Evolutionary conservation across 2,329 filamentous ascomycete genomes (phyloP).

Genomic region (Ceratocystis cacaofunesta): DNA sequence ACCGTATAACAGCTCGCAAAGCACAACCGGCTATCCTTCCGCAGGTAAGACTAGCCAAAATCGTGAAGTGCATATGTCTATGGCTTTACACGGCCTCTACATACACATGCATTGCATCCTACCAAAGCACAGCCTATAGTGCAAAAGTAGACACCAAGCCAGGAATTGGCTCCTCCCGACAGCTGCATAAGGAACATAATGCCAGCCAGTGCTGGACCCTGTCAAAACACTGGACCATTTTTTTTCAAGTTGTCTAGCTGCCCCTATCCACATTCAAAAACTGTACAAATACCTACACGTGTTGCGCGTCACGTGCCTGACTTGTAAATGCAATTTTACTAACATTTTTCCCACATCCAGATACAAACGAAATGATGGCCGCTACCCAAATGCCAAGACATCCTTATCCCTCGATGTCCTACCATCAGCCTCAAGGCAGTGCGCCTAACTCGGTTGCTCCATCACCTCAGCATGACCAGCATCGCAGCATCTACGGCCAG

Average conservation of each 20-base stretch:
- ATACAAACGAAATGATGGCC: slow-evolving; percentile 54
- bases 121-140: too few relatives aligned
- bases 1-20: slow-evolving; percentile 62
- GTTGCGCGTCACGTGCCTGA: not conserved
- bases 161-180: not conserved
- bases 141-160: not conserved
- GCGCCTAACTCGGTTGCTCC: slow-evolving; percentile 89
- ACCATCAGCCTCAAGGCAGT: slow-evolving; percentile 89
- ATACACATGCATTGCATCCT: too few relatives aligned
- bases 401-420: slow-evolving; percentile 74
- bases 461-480: slow-evolving; percentile 75
- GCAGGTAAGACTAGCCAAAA: slow-evolving; percentile 43
- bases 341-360: slow-evolving; percentile 23
- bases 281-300: not conserved
- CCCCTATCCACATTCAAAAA: not conserved
- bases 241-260: not conserved
- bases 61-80: not conserved
- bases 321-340: not conserved
- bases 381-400: slow-evolving; percentile 54
- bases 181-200: not conserved
- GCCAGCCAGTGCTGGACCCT: not conserved
- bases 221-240: not conserved
- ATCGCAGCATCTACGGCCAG: slow-evolving; percentile 73
- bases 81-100: too few relatives aligned
- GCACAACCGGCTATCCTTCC: slow-evolving; percentile 71